Evolutionary conservation across 139 green algal genomes (phyloP).

Genomic region (Closterium sp.): DNA sequence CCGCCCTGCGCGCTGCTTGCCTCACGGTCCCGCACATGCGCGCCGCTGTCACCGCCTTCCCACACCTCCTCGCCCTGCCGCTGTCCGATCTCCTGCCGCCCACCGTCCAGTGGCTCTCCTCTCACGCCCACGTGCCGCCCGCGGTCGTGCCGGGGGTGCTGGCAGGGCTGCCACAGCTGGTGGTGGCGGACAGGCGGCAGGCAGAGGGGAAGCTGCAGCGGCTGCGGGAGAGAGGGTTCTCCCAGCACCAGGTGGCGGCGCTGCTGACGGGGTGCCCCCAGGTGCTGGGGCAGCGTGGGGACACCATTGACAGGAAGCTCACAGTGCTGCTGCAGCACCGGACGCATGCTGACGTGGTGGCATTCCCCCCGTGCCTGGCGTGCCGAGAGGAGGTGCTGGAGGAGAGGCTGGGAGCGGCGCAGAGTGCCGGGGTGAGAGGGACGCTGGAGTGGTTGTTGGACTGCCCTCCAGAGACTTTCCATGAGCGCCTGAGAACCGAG

Average conservation of each 20-base stretch:
- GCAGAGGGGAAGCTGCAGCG: constrained; percentile 1
- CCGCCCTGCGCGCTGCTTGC: neutral
- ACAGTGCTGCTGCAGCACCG: constrained; percentile 28
- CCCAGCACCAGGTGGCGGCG: constrained; percentile 2
- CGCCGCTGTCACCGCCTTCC: constrained; percentile 7
- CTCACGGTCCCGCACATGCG: neutral
- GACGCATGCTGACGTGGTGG: constrained; percentile 9
- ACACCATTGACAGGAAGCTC: constrained; percentile 8
- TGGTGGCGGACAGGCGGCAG: constrained; percentile 6
- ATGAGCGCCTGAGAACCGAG: neutral
- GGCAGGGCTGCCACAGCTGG: constrained; percentile 11
- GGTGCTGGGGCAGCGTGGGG: constrained; percentile 10
- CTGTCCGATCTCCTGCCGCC: neutral
- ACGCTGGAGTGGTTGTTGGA: constrained; percentile 17
- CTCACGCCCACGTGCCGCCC: neutral
- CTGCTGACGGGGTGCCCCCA: constrained; percentile 14
- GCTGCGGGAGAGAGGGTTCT: constrained; percentile 8
- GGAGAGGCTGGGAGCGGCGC: neutral
- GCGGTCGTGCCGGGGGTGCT: neutral
- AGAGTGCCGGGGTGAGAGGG: neutral
- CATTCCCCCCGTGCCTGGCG: constrained; percentile 18
- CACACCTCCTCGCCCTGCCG: constrained; percentile 4
- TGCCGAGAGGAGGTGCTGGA: neutral
- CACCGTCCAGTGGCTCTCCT: neutral
- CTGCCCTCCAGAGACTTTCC: constrained; percentile 15